These are phyloP conservation scores for Diaporthe citrichinensis DNA, from an alignment of 2,329 filamentous ascomycete genomes.

Conservation along the genomic window DNA sequence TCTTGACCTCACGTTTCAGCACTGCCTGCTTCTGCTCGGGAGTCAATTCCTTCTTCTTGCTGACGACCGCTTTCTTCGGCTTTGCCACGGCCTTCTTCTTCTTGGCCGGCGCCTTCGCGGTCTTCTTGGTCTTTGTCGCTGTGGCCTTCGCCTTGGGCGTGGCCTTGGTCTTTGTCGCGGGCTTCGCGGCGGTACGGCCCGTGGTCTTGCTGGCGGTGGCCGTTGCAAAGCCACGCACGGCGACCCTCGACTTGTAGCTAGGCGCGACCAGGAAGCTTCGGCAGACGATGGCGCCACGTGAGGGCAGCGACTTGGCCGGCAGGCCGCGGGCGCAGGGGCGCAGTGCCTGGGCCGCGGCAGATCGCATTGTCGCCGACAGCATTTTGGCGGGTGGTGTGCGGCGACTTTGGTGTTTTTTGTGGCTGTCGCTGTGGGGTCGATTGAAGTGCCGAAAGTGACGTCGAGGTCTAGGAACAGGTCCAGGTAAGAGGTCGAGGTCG, in stretches of 20 bases:
- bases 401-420: not conserved
- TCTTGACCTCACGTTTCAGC: slow-evolving; percentile 55
- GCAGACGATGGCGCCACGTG: slow-evolving; percentile 37
- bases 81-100: slow-evolving; percentile 40
- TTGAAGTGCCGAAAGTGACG: slow-evolving; percentile 20
- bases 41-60: slow-evolving; percentile 52
- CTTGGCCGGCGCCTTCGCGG: slow-evolving; percentile 44
- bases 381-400: slow-evolving; percentile 19
- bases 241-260: slow-evolving; percentile 35
- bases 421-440: slow-evolving; percentile 16
- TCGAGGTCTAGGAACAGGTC: slow-evolving; percentile 26
- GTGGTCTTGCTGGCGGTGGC: slow-evolving; percentile 39
- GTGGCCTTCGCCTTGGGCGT: slow-evolving; percentile 43
- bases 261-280: slow-evolving; percentile 38
- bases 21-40: slow-evolving; percentile 56
- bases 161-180: slow-evolving; percentile 43
- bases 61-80: slow-evolving; percentile 46
- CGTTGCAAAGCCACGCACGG: slow-evolving; percentile 43
- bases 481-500: slow-evolving; percentile 25
- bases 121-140: slow-evolving; percentile 44
- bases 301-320: slow-evolving; percentile 33
- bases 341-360: slow-evolving; percentile 33
- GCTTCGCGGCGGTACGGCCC: slow-evolving; percentile 43
- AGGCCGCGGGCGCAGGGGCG: slow-evolving; percentile 35
- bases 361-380: slow-evolving; percentile 34